Evolutionary conservation across 2,329 filamentous ascomycete genomes (phyloP), one percentile per base, ranked within the genome.

Genomic region (Ophiostoma fasciatum): DNA sequence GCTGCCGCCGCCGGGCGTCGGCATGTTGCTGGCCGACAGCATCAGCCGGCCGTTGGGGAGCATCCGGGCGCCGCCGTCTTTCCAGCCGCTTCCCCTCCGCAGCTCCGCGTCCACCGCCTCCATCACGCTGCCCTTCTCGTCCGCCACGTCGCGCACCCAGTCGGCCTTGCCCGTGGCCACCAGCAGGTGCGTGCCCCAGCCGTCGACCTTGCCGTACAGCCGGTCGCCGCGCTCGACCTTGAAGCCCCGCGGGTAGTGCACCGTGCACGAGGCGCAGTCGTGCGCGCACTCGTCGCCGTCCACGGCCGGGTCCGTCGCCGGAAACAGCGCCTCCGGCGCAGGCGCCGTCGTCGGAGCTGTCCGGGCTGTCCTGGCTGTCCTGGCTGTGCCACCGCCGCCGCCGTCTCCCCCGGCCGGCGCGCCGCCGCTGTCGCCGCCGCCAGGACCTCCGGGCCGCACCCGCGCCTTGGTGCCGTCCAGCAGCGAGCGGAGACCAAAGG

Each of bases 161-260:
- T 98, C 90, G 19, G 78, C 71, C 70, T 94, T 94, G 42, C 85
- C 83, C n/a, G 90, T 98, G 18, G 84, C 90, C 13, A 96, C 84
- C 22, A 98, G 63, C 42, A 94, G 54, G 58, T 98, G 90, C 15
- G 85, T 90, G 50, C 74, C 78, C 81, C 84, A 96, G 25, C 76
- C 83, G 51, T 84, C 82, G 43, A 94, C 71, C 40, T 81, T 66
- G 1, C 88, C 90, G 52, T 92, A 96, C 33, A 98, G 61, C 48
- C 76, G 63, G 52, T 94, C 84, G 7, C 67, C 61, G 54, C 79
- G 71, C 39, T 96, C 81, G 37, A 94, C 74, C 50, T 77, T 74
- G 59, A 78, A 79, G 25, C 58, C 58, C 41, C 63, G 64, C 26
- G 88, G 88, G 53, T 87, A 92, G 42, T 74, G 70, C 46, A 88